Conservation (phyloP, 2,329 filamentous ascomycete genomes). For the Ascochyta koolunga region DNA sequence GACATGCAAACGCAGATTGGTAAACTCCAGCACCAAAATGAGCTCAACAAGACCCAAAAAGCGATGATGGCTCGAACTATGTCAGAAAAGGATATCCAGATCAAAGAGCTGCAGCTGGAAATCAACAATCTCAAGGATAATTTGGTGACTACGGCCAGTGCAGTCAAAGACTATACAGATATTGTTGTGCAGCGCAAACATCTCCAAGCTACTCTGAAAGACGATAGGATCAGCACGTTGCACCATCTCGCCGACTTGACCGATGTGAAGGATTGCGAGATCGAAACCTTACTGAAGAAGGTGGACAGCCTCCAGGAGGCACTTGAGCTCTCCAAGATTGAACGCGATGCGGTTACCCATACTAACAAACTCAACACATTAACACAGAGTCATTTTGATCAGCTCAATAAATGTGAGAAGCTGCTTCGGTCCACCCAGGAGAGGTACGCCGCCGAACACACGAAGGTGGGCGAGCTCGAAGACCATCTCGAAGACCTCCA, state of each 20-base stretch:
- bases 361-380: background rate
- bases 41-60: slow-evolving; percentile 24
- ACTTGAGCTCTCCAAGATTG: background rate
- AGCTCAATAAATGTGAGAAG: slow-evolving; percentile 17
- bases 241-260: background rate
- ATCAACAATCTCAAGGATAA: slow-evolving; percentile 12
- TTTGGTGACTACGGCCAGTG: background rate
- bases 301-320: background rate
- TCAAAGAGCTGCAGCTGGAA: slow-evolving; percentile 24
- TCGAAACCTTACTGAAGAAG: background rate
- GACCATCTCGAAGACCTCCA: slow-evolving; percentile 17
- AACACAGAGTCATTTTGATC: slow-evolving; percentile 15
- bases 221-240: background rate
- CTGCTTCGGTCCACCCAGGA: slow-evolving; percentile 15
- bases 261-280: background rate
- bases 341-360: slow-evolving; percentile 10
- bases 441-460: slow-evolving; percentile 18
- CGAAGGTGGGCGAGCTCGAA: slow-evolving; percentile 17
- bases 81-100: slow-evolving; percentile 20
- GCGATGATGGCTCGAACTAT: slow-evolving; percentile 26
- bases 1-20: slow-evolving; percentile 14
- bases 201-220: slow-evolving; percentile 4
- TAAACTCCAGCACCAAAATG: slow-evolving; percentile 24
- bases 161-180: background rate
- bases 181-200: slow-evolving; percentile 14